phyloP scores from a whole-genome alignment of 1,139 yeast species.

The Suhomyces chickasaworum region DNA sequence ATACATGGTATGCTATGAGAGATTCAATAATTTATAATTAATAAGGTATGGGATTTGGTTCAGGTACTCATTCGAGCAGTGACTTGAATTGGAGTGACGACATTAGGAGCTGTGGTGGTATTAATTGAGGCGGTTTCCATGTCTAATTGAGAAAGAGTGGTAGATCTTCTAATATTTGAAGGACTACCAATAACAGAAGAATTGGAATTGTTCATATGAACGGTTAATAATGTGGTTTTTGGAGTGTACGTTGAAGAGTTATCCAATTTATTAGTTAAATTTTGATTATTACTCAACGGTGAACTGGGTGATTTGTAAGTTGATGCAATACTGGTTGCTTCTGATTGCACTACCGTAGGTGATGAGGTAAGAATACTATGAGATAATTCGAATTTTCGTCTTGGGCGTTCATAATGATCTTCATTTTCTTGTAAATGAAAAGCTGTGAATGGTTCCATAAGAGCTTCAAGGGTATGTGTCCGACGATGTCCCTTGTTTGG shows the following conservation, averaged over 20 bases:
- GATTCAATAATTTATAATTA: neutral
- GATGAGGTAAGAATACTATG: constrained; percentile 25
- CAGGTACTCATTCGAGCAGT: constrained; percentile 46
- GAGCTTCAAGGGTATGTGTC: constrained; percentile 20
- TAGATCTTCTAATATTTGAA: constrained; percentile 27
- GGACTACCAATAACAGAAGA: constrained; percentile 16
- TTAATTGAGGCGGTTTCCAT: constrained; percentile 31
- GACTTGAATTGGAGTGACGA: constrained; percentile 51
- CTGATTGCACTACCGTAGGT: constrained; percentile 20
- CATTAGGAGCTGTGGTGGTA: constrained; percentile 38
- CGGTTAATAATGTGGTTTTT: constrained; percentile 15
- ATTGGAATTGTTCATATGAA: constrained; percentile 14
- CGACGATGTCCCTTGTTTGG: constrained; percentile 16
- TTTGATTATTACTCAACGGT: constrained; percentile 34
- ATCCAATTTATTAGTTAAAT: constrained; percentile 28
- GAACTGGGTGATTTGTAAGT: constrained; percentile 20
- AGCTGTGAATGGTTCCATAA: constrained; percentile 20
- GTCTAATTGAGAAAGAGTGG: constrained; percentile 37
- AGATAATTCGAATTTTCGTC: constrained; percentile 23
- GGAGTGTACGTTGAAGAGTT: constrained; percentile 20
- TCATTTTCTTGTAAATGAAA: constrained; percentile 16
- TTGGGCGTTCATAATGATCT: constrained; percentile 11
- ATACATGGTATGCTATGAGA: constrained; percentile 2
- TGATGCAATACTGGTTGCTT: constrained; percentile 18
- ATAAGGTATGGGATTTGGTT: too few relatives aligned